Conservation (phyloP, 495 filamentous ascomycete species). For the Trichocladium antarcticum region DNA sequence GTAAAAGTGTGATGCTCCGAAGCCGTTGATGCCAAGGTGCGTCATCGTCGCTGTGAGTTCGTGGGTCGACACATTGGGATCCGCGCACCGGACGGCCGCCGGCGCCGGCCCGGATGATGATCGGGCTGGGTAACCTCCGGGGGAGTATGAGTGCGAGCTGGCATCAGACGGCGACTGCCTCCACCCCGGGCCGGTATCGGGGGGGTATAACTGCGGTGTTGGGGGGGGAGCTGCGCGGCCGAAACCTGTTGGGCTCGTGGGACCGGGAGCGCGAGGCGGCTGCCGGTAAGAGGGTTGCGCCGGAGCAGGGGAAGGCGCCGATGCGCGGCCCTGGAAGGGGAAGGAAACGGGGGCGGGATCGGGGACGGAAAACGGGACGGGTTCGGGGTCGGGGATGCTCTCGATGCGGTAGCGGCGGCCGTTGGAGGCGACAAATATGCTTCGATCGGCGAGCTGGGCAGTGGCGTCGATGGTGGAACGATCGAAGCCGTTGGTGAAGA, state of each 20-base stretch:
- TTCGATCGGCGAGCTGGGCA: slow-evolving; percentile 21
- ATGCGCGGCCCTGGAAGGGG: too few species aligned
- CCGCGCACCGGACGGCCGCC: slow-evolving; percentile 1
- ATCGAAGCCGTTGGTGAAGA: slow-evolving; percentile 25
- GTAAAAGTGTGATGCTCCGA: slow-evolving; percentile 22
- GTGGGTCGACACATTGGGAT: slow-evolving; percentile 8
- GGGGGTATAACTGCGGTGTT: neutral
- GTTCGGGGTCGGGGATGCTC: slow-evolving; percentile 14
- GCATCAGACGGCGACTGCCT: slow-evolving; percentile 19
- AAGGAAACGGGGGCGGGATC: slow-evolving; percentile 1
- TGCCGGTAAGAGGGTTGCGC: neutral
- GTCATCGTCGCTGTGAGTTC: slow-evolving; percentile 20
- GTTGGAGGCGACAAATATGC: slow-evolving; percentile 22
- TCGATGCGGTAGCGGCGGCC: slow-evolving; percentile 25
- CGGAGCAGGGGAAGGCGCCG: neutral
- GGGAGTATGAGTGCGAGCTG: slow-evolving; percentile 11
- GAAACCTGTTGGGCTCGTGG: neutral
- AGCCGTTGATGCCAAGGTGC: slow-evolving; percentile 15
- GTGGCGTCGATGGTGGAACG: slow-evolving; percentile 22
- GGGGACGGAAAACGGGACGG: neutral
- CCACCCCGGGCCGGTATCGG: slow-evolving; percentile 8
- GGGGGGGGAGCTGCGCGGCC: neutral
- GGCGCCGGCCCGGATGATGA: neutral
- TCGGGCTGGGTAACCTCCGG: slow-evolving; percentile 6
- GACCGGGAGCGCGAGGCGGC: neutral